Evolutionary conservation across 2,329 filamentous ascomycete genomes (phyloP), one percentile per base, ranked within the genome.

Genomic region (Arthrinium phaeospermum): DNA sequence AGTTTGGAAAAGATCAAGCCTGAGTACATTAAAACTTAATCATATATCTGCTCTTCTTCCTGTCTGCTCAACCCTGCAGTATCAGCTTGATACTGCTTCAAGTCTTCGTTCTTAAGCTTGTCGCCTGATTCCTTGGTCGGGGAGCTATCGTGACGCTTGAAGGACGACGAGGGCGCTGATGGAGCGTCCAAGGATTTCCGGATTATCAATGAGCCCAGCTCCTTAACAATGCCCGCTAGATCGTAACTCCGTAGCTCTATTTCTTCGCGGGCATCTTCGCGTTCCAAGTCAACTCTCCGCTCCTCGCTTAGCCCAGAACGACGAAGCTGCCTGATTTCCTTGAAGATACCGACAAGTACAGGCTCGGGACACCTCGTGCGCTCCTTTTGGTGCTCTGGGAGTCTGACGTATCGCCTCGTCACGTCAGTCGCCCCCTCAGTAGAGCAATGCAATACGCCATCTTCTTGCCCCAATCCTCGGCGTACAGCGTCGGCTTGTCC

Each of bases 381-480:
- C 13, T 53, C 49, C n/a, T 12, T 12, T 8, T 30, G 49, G 24
- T 30, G 49, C 49, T 53, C 49, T 12, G 49, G 49, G 4, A 27
- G 24, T 30, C 49, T 27, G 30, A 70, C 71, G n/a, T 72, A 72
- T 16, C 68, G 71, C n/a, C 71, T 69, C 12, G 71, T 72, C 34
- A 72, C 90, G 78, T 92, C 90, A 46, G 90, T 90, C 19, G 90
- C 89, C 27, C 91, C 96, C 74, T 99, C 96, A 72, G 94, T 95
- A 16, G 95, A 97, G 96, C 96, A 73, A 99, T 92, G 85, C 95
- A 98, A 84, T 99, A 99, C 0, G 94, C 95, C 86, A 98, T 94
- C 85, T 96, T 97, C 86, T 96, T 96, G 77, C 93, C 91, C 96
- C 96, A 99, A 73, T 95, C 96, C 83, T 98, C 94, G 8, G 94